A percentile compares a stretch with the other conserved stretches of the same genome.
Conservation (phyloP, 2,329 filamentous ascomycete species). For the Sporothrix brasiliensis region DNA sequence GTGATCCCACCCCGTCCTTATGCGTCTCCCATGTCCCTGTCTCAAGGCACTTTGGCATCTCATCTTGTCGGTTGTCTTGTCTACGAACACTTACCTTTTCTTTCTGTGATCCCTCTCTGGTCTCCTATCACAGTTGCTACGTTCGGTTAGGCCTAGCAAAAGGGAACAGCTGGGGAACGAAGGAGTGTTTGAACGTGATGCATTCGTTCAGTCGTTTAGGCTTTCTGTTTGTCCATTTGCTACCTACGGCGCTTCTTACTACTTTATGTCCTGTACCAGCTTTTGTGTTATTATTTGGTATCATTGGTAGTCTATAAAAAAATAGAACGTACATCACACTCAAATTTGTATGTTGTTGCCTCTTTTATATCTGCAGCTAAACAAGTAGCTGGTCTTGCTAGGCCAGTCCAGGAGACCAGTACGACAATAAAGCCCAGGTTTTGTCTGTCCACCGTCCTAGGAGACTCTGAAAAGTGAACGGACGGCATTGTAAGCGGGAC, state of each 20-base stretch:
- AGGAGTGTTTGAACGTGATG: neutral
- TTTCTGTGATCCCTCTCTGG: neutral
- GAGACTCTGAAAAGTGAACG: neutral
- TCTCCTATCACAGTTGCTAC: conserved; percentile 10
- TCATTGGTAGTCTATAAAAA: too few relatives aligned
- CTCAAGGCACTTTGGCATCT: too few relatives aligned
- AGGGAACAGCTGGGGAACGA: neutral
- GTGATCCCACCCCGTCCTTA: neutral
- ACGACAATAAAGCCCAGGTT: neutral
- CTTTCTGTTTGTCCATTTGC: too few relatives aligned
- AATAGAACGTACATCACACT: too few relatives aligned
- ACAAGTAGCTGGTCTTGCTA: neutral
- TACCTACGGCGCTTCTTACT: too few relatives aligned
- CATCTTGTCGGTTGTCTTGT: neutral
- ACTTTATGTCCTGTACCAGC: too few relatives aligned
- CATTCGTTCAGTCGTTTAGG: neutral
- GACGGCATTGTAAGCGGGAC: too few relatives aligned
- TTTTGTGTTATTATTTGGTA: too few relatives aligned
- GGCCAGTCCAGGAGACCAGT: neutral
- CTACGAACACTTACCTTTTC: neutral
- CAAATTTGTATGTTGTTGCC: neutral
- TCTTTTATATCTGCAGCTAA: neutral
- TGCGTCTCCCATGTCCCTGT: neutral
- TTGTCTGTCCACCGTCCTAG: neutral
- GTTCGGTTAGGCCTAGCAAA: neutral